A percentile compares a stretch with the other conserved stretches of the same genome.
Evolutionary conservation across 805 yeast species (phyloP).

Genomic region (Grigorovia humatica): DNA sequence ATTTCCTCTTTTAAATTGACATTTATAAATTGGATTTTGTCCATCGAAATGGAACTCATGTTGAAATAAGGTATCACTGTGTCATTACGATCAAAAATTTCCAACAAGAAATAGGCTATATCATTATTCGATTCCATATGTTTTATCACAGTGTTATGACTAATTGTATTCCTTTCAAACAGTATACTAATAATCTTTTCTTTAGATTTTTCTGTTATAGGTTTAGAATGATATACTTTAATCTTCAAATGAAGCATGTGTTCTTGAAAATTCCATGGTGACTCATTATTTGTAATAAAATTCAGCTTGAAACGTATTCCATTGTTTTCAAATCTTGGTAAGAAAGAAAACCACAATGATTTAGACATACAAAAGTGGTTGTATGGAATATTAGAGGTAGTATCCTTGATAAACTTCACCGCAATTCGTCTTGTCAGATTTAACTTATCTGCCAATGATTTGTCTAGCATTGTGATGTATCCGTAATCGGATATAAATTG

Average conservation of each 20-base stretch:
- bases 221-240: neutral
- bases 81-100: neutral
- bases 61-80: neutral
- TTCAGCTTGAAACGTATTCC: constrained; percentile 34
- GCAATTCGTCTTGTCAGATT: constrained; percentile 1
- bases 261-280: constrained; percentile 8
- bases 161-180: neutral
- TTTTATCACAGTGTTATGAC: neutral
- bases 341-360: constrained; percentile 31
- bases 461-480: constrained; percentile 21
- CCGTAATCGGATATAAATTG: constrained; percentile 16
- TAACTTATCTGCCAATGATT: neutral
- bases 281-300: constrained; percentile 11
- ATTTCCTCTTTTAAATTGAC: neutral
- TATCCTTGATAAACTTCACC: neutral
- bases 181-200: neutral
- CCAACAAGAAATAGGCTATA: neutral
- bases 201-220: neutral
- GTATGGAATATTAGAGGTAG: constrained; percentile 6
- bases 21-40: neutral
- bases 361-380: constrained; percentile 37
- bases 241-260: constrained; percentile 28
- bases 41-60: neutral
- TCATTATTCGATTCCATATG: neutral
- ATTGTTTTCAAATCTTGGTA: constrained; percentile 19